Evolutionary conservation across 148 eudicot genomes (phyloP).

Genomic region (Hydrangea macrophylla): DNA sequence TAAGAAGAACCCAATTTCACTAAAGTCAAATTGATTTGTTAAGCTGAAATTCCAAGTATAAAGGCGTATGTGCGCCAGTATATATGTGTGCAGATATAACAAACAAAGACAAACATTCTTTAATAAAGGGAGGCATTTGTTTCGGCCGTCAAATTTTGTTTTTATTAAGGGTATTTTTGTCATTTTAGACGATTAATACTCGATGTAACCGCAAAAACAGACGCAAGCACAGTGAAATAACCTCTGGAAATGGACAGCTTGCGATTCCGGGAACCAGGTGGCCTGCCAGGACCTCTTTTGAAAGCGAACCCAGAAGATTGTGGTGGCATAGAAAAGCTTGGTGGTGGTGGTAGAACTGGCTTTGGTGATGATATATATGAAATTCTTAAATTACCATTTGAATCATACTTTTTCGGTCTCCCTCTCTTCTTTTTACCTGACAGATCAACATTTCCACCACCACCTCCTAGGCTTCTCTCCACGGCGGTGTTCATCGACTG

Average conservation of each 20-base stretch:
- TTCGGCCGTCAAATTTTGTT: no score
- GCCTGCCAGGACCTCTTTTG: slow-evolving; percentile 46
- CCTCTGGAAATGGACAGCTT: slow-evolving; percentile 41
- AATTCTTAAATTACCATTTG: slow-evolving; percentile 53
- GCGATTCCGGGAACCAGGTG: slow-evolving; percentile 36
- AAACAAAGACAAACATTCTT: not conserved
- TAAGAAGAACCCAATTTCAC: not conserved
- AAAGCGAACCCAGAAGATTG: slow-evolving; percentile 4
- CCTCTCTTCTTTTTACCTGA: slow-evolving; percentile 42
- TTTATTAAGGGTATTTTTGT: no score
- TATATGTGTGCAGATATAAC: not conserved
- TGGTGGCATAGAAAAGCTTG: slow-evolving; percentile 33
- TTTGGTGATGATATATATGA: slow-evolving; percentile 21
- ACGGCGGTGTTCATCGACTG: slow-evolving; percentile 12
- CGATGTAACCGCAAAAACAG: no score
- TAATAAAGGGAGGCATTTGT: no score
- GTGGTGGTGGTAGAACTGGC: slow-evolving; percentile 23
- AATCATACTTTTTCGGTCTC: slow-evolving; percentile 71
- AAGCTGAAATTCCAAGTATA: not conserved
- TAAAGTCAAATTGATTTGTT: no score
- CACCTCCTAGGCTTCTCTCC: slow-evolving; percentile 5
- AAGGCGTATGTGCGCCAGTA: not conserved
- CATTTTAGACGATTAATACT: no score
- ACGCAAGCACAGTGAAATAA: no score
- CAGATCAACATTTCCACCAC: slow-evolving; percentile 20